Evolutionary conservation across 306 rosid species (phyloP).

Genomic region (Lablab purpureus): DNA sequence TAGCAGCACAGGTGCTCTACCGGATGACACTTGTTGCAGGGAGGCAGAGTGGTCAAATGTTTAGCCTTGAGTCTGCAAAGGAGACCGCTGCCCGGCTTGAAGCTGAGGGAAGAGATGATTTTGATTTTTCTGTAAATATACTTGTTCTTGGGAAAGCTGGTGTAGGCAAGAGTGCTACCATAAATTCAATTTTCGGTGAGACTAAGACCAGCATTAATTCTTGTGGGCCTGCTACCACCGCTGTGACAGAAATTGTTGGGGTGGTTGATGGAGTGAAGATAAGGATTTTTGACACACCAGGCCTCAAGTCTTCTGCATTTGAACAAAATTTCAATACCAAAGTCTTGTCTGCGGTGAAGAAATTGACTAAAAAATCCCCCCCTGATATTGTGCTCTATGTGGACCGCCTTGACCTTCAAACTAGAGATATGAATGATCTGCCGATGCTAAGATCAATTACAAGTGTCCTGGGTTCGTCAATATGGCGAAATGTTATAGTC

Average conservation of each 20-base stretch:
- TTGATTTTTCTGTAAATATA: conserved; percentile 77
- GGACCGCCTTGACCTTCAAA: conserved; percentile 89
- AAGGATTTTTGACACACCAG: conserved; percentile 91
- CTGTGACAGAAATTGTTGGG: conserved; percentile 84
- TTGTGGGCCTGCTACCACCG: conserved; percentile 81
- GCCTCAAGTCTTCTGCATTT: conserved; percentile 81
- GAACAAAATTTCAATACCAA: conserved; percentile 74
- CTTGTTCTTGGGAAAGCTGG: conserved; percentile 94
- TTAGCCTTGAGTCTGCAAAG: conserved; percentile 81
- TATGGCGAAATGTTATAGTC: conserved; percentile 84
- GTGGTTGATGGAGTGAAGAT: conserved; percentile 82
- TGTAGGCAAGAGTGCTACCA: conserved; percentile 97
- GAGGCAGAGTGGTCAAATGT: conserved; percentile 66
- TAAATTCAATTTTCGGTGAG: conserved; percentile 93
- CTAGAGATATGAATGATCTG: conserved; percentile 91
- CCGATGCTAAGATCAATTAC: conserved; percentile 77
- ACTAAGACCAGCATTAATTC: conserved; percentile 77
- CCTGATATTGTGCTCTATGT: conserved; percentile 92
- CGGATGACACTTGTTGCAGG: conserved; percentile 78
- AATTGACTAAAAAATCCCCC: conserved; percentile 75
- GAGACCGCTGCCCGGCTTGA: conserved; percentile 78
- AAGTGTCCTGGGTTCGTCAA: conserved; percentile 73
- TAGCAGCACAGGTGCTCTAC: conserved; percentile 86
- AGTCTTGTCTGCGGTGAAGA: conserved; percentile 76
- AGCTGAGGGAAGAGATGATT: conserved; percentile 70